Percentiles rank a stretch among this genome's conserved stretches.
Conservation (phyloP, 2,329 filamentous ascomycete species). For the Dactylellina haptotyla region DNA sequence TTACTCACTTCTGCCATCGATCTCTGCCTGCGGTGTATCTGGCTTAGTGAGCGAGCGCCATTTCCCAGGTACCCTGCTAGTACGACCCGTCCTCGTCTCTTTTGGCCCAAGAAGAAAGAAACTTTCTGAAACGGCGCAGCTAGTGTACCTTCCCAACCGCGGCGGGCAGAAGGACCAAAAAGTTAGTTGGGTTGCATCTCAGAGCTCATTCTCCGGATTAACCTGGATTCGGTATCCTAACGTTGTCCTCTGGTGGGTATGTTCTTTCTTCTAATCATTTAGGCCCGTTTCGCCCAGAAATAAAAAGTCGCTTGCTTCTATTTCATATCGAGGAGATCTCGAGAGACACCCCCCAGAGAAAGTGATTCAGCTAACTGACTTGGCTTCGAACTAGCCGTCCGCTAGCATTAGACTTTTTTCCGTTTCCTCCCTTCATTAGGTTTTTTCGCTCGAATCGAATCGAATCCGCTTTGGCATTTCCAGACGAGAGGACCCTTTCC, state of each 20-base stretch:
- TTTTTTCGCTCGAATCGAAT: no score
- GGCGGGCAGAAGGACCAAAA: constrained; percentile 4
- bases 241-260: background rate
- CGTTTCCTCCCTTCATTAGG: no score
- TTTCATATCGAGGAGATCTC: no score
- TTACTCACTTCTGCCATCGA: background rate
- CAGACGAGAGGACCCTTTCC: no score
- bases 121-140: constrained; percentile 42
- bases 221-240: no score
- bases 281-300: no score
- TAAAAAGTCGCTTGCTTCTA: no score
- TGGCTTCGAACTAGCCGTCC: no score
- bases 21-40: background rate
- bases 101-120: constrained; percentile 2
- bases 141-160: no score
- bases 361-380: background rate
- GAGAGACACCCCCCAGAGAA: background rate
- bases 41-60: background rate
- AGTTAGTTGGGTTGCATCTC: constrained; percentile 46
- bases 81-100: background rate
- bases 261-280: background rate
- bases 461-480: no score
- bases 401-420: background rate
- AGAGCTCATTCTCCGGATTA: background rate
- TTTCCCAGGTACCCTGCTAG: background rate